Conservation (phyloP, 192 early-diverging fungal species). For the Endogone sp. region DNA sequence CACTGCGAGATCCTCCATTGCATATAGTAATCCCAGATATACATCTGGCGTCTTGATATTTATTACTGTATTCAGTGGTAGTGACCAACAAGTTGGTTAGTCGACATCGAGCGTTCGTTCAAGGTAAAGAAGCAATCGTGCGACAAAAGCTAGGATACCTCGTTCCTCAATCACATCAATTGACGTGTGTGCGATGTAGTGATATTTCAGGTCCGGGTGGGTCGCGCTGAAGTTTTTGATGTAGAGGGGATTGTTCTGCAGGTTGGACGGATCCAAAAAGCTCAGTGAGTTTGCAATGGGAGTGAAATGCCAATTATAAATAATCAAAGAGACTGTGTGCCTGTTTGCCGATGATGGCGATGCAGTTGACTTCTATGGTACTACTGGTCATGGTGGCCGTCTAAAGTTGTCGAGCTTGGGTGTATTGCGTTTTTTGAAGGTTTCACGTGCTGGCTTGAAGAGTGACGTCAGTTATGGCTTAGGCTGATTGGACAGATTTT, state of each 20-base stretch:
- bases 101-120: background rate
- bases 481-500: no score
- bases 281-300: background rate
- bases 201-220: constrained; percentile 81
- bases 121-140: background rate
- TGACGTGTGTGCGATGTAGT: constrained; percentile 89
- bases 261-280: no score
- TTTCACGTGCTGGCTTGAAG: background rate
- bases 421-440: background rate
- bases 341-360: constrained; percentile 57
- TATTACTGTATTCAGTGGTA: constrained; percentile 31
- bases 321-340: constrained; percentile 14
- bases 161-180: constrained; percentile 88
- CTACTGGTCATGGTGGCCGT: constrained; percentile 13
- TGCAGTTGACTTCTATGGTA: constrained; percentile 52
- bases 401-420: background rate
- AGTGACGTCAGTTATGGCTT: background rate
- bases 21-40: constrained; percentile 84
- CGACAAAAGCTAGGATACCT: constrained; percentile 33
- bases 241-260: constrained; percentile 87
- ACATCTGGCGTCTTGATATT: constrained; percentile 60
- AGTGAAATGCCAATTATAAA: background rate
- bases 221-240: constrained; percentile 72
- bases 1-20: constrained; percentile 87
- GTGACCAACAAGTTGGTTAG: constrained; percentile 26